Conservation (phyloP, 441 rosid species). For the Adansonia grandidieri region DNA sequence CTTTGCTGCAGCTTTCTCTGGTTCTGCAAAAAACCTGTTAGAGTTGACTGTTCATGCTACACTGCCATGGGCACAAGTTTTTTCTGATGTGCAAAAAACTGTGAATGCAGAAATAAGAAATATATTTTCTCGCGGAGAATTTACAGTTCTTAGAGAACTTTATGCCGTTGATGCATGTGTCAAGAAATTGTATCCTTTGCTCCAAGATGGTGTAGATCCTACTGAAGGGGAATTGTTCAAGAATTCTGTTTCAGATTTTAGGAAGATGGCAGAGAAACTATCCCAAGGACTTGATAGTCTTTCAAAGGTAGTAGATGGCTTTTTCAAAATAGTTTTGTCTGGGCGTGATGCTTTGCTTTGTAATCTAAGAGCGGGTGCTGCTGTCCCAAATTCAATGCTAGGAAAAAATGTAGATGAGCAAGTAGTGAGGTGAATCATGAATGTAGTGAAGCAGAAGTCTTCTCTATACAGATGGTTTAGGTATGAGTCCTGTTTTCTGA, state of each 20-base stretch:
- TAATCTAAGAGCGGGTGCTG: constrained; percentile 58
- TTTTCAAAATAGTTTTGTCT: constrained; percentile 75
- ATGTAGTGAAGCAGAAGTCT: constrained; percentile 26
- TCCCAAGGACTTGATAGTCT: constrained; percentile 70
- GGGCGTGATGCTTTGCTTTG: constrained; percentile 86
- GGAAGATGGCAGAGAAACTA: constrained; percentile 42
- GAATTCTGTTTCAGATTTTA: constrained; percentile 47
- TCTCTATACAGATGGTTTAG: constrained; percentile 36
- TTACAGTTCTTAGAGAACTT: constrained; percentile 64
- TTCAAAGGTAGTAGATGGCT: constrained; percentile 70
- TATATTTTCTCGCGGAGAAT: constrained; percentile 40
- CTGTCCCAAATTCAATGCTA: constrained; percentile 36
- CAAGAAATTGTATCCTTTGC: constrained; percentile 55
- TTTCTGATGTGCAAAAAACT: constrained; percentile 54
- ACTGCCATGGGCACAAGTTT: constrained; percentile 62
- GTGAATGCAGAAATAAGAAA: constrained; percentile 55
- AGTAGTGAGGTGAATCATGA: constrained; percentile 34
- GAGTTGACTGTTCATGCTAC: constrained; percentile 51
- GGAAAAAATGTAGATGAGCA: constrained; percentile 43
- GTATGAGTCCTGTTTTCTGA: constrained; percentile 33
- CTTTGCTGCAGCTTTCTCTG: constrained; percentile 76
- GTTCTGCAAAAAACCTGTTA: constrained; percentile 55
- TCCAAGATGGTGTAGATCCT: constrained; percentile 48
- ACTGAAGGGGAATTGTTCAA: constrained; percentile 42
- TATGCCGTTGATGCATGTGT: constrained; percentile 56